Base-by-base conservation (phyloP, 371 early-diverging fungal species). In the Haplosporangium sp. region DNA sequence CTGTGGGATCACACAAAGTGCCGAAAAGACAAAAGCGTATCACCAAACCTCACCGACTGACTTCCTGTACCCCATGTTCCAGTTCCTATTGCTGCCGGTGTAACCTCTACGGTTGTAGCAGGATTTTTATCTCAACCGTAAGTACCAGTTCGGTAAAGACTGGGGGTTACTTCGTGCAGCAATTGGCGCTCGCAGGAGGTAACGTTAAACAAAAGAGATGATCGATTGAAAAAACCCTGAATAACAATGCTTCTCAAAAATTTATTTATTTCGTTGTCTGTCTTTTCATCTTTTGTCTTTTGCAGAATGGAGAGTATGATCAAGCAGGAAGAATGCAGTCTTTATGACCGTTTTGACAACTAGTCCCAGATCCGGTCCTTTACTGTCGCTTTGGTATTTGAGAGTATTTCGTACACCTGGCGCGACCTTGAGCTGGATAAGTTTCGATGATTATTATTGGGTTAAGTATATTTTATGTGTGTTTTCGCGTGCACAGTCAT, bases 391-490 rank as follows among this genome's bases (percentile, higher is more conserved):
- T 47, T 77, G 14, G n/a, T 60, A 46, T 77, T 77, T 47, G 77
- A 77, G 20, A 64, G 66, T n/a, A 43, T 56, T 4, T 67, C 77
- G 0, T 67, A 71, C 41, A 77, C 77, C 21, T 77, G 77, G 77
- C 55, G 61, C 16, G 77, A 77, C 20, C 43, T 77, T 45, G 77
- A 77, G 58, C 47, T 73, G 8, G 67, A 67, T 73, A 71, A 41
- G 65, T 53, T 10, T 16, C 4, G 4, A 13, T 51, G 21, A 12
- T 12, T 20, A 0, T 43, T 43, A 42, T 7, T 43, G 43, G 7
- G 29, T 14, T 16, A 58, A 23, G 4, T 29, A 29, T 29, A 29
- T 29, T 29, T 14, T 16, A 58, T 14, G 4, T 29, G 4, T 29
- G 4, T 29, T 29, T 29, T 29, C 29, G 29, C 29, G 29, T 29